Conservation (phyloP, 352 stramenopile genomes). For the Globisporangium lucens region DNA sequence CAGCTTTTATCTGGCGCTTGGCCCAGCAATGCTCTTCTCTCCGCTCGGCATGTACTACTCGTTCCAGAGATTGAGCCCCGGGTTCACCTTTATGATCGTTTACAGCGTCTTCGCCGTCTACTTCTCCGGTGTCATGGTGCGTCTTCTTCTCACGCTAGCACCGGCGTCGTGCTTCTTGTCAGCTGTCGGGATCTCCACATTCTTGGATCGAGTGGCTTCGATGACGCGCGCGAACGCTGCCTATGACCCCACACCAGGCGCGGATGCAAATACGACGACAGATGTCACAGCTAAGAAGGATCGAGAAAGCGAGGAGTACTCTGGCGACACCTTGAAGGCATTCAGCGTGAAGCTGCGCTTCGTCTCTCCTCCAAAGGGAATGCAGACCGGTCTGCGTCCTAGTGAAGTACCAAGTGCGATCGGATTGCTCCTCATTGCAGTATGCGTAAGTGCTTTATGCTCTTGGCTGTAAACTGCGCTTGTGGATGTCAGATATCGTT, state of each 20-base stretch:
- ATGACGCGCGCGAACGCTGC: slow-evolving; percentile 17
- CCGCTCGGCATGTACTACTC: slow-evolving; percentile 89
- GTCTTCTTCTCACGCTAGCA: slow-evolving; percentile 89
- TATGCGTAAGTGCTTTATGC: slow-evolving; percentile 34
- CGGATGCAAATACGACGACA: background rate
- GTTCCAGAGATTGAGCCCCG: slow-evolving; percentile 66
- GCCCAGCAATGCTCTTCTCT: slow-evolving; percentile 83
- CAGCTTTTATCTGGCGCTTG: slow-evolving; percentile 91
- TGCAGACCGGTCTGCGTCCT: slow-evolving; percentile 9
- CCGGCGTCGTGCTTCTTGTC: slow-evolving; percentile 88
- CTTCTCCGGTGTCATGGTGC: slow-evolving; percentile 93
- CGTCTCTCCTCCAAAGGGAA: slow-evolving; percentile 14
- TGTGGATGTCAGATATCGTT: background rate
- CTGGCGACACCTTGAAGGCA: slow-evolving; percentile 29
- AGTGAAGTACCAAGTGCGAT: slow-evolving; percentile 25
- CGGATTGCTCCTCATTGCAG: slow-evolving; percentile 48
- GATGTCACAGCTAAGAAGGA: background rate
- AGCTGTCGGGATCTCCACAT: slow-evolving; percentile 73
- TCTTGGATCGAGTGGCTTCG: slow-evolving; percentile 43
- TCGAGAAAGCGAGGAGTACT: slow-evolving; percentile 7
- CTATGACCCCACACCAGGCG: slow-evolving; percentile 1
- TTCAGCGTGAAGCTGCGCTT: slow-evolving; percentile 33
- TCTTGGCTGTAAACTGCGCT: background rate
- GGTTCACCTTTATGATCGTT: slow-evolving; percentile 89
- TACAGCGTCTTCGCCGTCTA: slow-evolving; percentile 91